These are phyloP conservation scores for Colletotrichum echinochloae DNA, from an alignment of 2,329 filamentous ascomycete genomes.

Conservation along the genomic window DNA sequence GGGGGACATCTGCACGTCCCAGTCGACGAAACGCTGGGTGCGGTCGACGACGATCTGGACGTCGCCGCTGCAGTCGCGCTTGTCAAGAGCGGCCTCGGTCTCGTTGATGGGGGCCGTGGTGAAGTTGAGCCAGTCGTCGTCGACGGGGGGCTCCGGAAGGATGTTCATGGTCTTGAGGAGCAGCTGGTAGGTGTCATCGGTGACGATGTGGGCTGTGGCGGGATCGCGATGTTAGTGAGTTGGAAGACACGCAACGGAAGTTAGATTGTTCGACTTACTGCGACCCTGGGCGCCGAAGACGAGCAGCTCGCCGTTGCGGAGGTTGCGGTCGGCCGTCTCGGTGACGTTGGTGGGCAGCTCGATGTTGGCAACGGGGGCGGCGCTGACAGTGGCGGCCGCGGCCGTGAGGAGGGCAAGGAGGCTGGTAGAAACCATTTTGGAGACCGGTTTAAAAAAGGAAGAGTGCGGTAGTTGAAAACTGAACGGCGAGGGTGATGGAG, in stretches of 20 bases:
- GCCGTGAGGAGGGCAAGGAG: constrained; percentile 20
- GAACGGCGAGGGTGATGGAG: no score
- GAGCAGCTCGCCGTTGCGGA: constrained; percentile 23
- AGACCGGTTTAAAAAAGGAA: neutral
- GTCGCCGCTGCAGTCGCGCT: constrained; percentile 34
- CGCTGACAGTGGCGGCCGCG: constrained; percentile 7
- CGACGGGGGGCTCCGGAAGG: constrained; percentile 16
- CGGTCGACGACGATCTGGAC: constrained; percentile 27
- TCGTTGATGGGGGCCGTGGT: constrained; percentile 5
- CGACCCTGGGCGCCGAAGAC: constrained; percentile 8
- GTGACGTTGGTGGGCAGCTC: constrained; percentile 20
- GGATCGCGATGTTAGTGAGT: neutral
- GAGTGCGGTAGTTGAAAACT: neutral
- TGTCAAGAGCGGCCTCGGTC: neutral
- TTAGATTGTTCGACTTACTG: neutral
- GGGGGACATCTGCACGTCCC: constrained; percentile 41
- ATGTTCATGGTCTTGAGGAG: constrained; percentile 15
- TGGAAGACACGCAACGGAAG: neutral
- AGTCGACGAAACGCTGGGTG: constrained; percentile 37
- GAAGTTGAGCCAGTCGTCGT: constrained; percentile 23
- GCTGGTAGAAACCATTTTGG: constrained; percentile 24
- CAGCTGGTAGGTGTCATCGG: constrained; percentile 27
- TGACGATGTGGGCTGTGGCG: constrained; percentile 19
- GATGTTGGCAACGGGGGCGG: constrained; percentile 9
- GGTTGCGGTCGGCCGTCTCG: neutral